A percentile compares a stretch with the other conserved stretches of the same genome.
Evolutionary conservation across 176 grass and related monocot species (phyloP).

Genomic region (Echinochloa phyllopogon): DNA sequence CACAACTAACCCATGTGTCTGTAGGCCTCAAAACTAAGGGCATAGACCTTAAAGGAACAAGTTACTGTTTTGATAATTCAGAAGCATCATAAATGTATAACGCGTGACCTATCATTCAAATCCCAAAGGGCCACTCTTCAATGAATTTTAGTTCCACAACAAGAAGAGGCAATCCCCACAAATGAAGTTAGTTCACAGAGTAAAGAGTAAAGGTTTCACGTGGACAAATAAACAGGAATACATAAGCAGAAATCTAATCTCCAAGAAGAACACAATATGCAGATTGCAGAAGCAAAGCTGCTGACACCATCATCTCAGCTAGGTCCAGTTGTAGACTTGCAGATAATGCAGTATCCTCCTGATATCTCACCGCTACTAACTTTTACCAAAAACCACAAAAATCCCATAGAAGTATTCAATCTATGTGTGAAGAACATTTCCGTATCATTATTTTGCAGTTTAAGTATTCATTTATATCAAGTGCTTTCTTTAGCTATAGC

Average conservation of each 20-base stretch:
- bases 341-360: neutral
- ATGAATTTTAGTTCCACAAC: neutral
- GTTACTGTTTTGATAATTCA: neutral
- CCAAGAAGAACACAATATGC: neutral
- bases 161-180: neutral
- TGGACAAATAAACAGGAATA: neutral
- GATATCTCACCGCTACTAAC: neutral
- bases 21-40: neutral
- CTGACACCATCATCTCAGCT: neutral
- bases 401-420: neutral
- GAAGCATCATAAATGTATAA: conserved; percentile 6
- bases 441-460: neutral
- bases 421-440: neutral
- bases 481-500: neutral
- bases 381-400: conserved; percentile 14
- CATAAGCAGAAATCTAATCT: neutral
- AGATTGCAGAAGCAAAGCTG: neutral
- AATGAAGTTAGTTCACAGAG: neutral
- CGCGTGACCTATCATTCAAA: neutral
- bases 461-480: neutral
- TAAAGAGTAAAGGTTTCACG: neutral
- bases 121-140: neutral
- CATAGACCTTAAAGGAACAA: conserved; percentile 10
- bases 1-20: neutral
- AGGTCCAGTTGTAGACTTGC: neutral